Conservation (phyloP, 2,329 filamentous ascomycete genomes). For the Sporothrix protearum region DNA sequence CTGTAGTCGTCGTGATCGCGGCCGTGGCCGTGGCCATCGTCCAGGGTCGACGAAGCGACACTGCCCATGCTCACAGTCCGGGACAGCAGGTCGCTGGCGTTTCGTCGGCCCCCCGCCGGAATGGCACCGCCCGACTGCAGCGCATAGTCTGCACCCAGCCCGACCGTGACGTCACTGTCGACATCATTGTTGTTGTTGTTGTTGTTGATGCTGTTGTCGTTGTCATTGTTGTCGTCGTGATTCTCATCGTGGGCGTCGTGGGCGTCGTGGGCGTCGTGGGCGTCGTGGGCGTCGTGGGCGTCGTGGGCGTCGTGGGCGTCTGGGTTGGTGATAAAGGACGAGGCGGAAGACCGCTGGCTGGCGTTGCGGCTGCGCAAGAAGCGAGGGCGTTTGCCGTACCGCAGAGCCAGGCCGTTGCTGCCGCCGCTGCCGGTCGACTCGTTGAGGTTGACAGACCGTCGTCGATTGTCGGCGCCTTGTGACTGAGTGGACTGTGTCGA, state of each 20-base stretch:
- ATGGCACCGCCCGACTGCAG: slow-evolving; percentile 76
- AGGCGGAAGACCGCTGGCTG: slow-evolving; percentile 59
- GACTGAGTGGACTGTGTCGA: background rate
- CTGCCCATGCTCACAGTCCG: slow-evolving; percentile 84
- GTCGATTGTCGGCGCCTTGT: slow-evolving; percentile 30
- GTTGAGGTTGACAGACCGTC: slow-evolving; percentile 31
- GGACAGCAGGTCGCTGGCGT: slow-evolving; percentile 56
- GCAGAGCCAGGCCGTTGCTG: slow-evolving; percentile 47
- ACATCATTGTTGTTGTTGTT: slow-evolving; percentile 62
- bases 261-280: slow-evolving; percentile 44
- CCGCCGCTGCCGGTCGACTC: slow-evolving; percentile 11
- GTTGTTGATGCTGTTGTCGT: too few species aligned
- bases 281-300: slow-evolving; percentile 45
- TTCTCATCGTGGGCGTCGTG: slow-evolving; percentile 56
- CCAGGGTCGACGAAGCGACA: slow-evolving; percentile 64
- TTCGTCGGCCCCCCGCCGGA: slow-evolving; percentile 53
- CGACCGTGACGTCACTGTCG: slow-evolving; percentile 71
- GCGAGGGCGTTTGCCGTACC: slow-evolving; percentile 49
- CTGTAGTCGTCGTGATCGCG: slow-evolving; percentile 25
- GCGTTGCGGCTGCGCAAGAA: slow-evolving; percentile 56
- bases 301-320: slow-evolving; percentile 52
- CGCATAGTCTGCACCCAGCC: slow-evolving; percentile 68
- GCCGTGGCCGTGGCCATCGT: slow-evolving; percentile 48
- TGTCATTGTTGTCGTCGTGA: slow-evolving; percentile 39
- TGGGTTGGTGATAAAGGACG: slow-evolving; percentile 54